A percentile compares a stretch with the other conserved stretches of the same genome.
Evolutionary conservation across 2,329 filamentous ascomycete genomes (phyloP).

Genomic region (Colletotrichum lupini): DNA sequence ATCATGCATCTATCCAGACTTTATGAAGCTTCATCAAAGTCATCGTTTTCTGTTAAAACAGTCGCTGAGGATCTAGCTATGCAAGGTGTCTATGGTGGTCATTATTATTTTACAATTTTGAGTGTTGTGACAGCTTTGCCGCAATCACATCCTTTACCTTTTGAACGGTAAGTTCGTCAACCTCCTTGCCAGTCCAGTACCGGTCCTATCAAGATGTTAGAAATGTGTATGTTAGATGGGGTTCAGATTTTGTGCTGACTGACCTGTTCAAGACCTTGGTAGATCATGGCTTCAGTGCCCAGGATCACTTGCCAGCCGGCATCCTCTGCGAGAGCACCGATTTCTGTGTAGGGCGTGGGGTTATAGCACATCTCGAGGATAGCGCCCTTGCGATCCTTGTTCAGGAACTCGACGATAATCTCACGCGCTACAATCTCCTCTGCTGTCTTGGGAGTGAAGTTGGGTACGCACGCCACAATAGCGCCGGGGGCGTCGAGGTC

Average conservation of each 20-base stretch:
- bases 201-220: slow-evolving; percentile 47
- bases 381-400: slow-evolving; percentile 68
- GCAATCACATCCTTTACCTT: slow-evolving; percentile 66
- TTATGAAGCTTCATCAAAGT: background rate
- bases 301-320: slow-evolving; percentile 79
- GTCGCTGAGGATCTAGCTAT: slow-evolving; percentile 27
- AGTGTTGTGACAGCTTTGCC: slow-evolving; percentile 50
- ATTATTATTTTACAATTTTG: slow-evolving; percentile 41
- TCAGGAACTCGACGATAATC: slow-evolving; percentile 61
- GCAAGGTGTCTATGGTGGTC: slow-evolving; percentile 3
- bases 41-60: slow-evolving; percentile 12
- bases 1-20: background rate
- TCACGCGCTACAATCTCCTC: slow-evolving; percentile 70
- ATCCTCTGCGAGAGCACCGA: slow-evolving; percentile 69
- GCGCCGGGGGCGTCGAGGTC: slow-evolving; percentile 70
- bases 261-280: slow-evolving; percentile 78
- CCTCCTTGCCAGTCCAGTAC: slow-evolving; percentile 72
- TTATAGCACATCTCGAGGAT: slow-evolving; percentile 89
- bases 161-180: slow-evolving; percentile 69
- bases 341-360: slow-evolving; percentile 74
- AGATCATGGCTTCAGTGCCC: slow-evolving; percentile 82
- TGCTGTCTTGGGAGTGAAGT: slow-evolving; percentile 75
- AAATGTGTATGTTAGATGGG: background rate
- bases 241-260: background rate
- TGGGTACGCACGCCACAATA: slow-evolving; percentile 80